Base-by-base conservation (phyloP, 495 filamentous ascomycete species). In the Aspergillus wentii region DNA sequence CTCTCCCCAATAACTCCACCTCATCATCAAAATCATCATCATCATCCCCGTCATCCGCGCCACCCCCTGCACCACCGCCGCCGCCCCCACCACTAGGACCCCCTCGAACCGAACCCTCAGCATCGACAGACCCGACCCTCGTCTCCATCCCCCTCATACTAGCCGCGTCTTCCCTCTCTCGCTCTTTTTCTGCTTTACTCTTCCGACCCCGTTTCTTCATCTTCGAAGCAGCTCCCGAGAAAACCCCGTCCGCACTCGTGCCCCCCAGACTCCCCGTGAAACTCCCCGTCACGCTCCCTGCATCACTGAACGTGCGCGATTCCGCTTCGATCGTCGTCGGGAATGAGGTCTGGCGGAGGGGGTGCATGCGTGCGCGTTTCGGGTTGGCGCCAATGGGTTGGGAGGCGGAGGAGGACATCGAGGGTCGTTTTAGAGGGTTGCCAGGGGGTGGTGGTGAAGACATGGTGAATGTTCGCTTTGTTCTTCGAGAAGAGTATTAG, bases 331-430 rank as follows among this genome's bases (percentile, higher is more conserved):
- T 54, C 17, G 54, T 59, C 3, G 78, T 85, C 0, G 88, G 84
- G 59, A 94, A 95, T 0, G 89, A 91, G 33, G 89, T 92, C 52
- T 94, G 88, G 19, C 89, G 85, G 14, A 95, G 82, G 8, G 85
- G 86, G 56, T 94, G 87, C 61, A 68, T 68, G 46, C 64, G 66
- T 28, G 56, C 40, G 14, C 57, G 54, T 36, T 64, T 63, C 22
- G 49, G 34, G 35, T 62, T 60, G 21, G 49, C 53, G 40, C 46
- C 50, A 20, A 57, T 33, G 5, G 56, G 51, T 37, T 62, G 57
- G n/a, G 66, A 66, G 40, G 49, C 26, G 20, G 57, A 41, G 13
- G 62, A 63, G 26, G 66, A 64, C 35, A 69, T 59, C 7, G 66
- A 70, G 13, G 60, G 56, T 17, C 68, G 63, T 53, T 72, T 72